phyloP scores from a whole-genome alignment of 129 eudicot species.

The Heracleum sosnowskyi region DNA sequence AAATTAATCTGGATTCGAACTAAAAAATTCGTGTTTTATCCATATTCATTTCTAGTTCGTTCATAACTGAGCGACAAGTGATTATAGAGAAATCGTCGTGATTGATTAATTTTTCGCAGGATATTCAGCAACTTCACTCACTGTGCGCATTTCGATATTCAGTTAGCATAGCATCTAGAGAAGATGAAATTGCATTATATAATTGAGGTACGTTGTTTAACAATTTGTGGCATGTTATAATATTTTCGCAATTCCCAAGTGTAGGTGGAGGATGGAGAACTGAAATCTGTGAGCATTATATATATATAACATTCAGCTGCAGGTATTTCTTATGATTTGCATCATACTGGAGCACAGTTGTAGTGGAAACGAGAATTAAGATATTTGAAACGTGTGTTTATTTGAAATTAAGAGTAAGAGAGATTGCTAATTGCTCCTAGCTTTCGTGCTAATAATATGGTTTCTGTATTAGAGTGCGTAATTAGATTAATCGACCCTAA shows the following conservation, averaged over 20 bases:
- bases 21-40: too few species aligned
- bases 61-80: too few species aligned
- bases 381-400: neutral
- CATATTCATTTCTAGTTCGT: too few species aligned
- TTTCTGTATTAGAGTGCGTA: neutral
- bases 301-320: neutral
- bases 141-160: too few species aligned
- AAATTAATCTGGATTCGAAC: too few species aligned
- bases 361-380: neutral
- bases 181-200: neutral
- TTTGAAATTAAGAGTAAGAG: neutral
- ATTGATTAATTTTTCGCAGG: too few species aligned
- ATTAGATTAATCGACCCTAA: neutral
- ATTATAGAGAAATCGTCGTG: too few species aligned
- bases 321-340: too few species aligned
- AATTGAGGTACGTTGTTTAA: too few species aligned
- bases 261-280: neutral
- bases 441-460: neutral
- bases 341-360: neutral
- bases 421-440: neutral
- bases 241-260: neutral
- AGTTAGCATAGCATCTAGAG: neutral
- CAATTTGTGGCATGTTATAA: too few species aligned
- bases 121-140: too few species aligned
- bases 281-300: neutral